Percentiles rank a stretch among this genome's conserved stretches.
Conservation (phyloP, 768 basidiomycete genomes). For the Phlebiopsis gigantea region DNA sequence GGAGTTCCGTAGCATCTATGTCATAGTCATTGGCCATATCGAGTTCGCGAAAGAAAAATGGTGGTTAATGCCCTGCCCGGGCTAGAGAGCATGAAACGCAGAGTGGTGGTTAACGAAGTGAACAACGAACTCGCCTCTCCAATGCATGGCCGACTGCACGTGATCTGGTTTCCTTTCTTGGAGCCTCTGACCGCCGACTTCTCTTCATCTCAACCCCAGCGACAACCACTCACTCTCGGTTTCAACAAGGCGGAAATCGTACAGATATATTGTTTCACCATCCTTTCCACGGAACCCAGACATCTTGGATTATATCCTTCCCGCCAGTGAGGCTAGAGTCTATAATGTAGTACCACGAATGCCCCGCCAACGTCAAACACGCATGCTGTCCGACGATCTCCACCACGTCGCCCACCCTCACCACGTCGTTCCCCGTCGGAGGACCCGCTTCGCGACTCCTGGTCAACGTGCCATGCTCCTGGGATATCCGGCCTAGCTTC, state of each 20-base stretch:
- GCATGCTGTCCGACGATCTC: conserved; percentile 84
- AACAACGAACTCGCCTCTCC: conserved; percentile 1
- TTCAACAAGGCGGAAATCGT: not conserved
- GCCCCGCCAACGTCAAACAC: conserved; percentile 73
- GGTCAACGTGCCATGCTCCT: conserved; percentile 75
- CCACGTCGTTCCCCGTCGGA: conserved; percentile 19
- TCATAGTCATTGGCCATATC: conserved; percentile 51
- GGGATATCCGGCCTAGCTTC: conserved; percentile 60
- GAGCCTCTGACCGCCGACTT: not conserved
- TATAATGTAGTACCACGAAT: conserved; percentile 82
- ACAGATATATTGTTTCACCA: conserved; percentile 43
- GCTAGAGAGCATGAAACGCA: conserved; percentile 9
- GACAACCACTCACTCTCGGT: not conserved
- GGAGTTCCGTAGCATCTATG: conserved; percentile 82
- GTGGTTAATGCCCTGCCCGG: conserved; percentile 5
- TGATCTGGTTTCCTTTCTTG: not conserved
- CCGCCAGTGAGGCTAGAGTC: conserved; percentile 52
- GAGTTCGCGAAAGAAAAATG: not conserved
- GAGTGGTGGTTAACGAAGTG: conserved; percentile 1
- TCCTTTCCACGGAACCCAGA: conserved; percentile 91
- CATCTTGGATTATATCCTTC: conserved; percentile 54
- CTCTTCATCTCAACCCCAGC: not conserved
- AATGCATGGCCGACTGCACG: conserved; percentile 3
- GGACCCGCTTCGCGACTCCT: conserved; percentile 13
- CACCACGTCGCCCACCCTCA: conserved; percentile 45